These are phyloP conservation scores for Citropsis articulata DNA, from an alignment of 345 rosid genomes.

Conservation along the genomic window DNA sequence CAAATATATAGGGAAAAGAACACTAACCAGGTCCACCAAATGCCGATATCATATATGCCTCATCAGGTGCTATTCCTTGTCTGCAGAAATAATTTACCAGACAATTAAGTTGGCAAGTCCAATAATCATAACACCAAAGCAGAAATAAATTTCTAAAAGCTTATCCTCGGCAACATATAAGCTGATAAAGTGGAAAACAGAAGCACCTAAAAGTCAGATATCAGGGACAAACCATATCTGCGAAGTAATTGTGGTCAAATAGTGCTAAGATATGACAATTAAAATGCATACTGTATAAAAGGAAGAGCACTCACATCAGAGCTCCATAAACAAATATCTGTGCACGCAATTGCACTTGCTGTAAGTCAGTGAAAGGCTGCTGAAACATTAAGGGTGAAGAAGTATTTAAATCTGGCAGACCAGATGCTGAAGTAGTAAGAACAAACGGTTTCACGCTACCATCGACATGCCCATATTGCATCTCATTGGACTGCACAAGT, in stretches of 20 bases:
- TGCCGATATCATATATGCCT: slow-evolving; percentile 93
- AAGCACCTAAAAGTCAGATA: background rate
- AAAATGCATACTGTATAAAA: background rate
- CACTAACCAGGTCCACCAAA: slow-evolving; percentile 87
- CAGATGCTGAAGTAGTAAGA: slow-evolving; percentile 43
- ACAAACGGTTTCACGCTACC: slow-evolving; percentile 45
- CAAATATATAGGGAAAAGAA: slow-evolving; percentile 18
- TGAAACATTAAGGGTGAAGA: slow-evolving; percentile 52
- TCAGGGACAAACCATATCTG: background rate
- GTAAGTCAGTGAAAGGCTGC: slow-evolving; percentile 94
- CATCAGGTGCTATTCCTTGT: slow-evolving; percentile 89
- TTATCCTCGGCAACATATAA: background rate
- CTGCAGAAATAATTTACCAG: slow-evolving; percentile 44
- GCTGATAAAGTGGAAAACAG: background rate
- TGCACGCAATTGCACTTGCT: slow-evolving; percentile 98
- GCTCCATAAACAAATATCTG: slow-evolving; percentile 99
- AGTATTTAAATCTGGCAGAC: slow-evolving; percentile 71
- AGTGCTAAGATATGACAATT: background rate
- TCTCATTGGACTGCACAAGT: slow-evolving; percentile 56
- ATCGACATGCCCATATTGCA: slow-evolving; percentile 49
- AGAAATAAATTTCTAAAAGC: background rate
- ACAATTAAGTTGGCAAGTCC: background rate
- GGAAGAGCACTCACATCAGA: slow-evolving; percentile 63
- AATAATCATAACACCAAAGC: slow-evolving; percentile 2
- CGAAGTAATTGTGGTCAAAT: background rate